These are phyloP conservation scores for Lagenidium sp. DNA, from an alignment of 352 stramenopile genomes.

Conservation along the genomic window DNA sequence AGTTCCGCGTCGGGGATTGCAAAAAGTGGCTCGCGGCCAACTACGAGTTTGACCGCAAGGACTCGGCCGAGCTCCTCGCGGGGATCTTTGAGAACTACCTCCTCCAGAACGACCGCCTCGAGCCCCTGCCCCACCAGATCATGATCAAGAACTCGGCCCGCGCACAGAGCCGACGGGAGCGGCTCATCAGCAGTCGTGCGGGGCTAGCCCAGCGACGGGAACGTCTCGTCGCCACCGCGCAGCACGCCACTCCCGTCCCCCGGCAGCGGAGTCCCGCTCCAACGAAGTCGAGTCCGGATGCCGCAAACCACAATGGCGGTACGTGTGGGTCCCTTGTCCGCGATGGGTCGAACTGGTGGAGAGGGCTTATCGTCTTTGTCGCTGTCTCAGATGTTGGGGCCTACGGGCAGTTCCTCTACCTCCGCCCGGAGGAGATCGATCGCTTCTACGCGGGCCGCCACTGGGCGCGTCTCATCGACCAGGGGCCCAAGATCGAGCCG, in stretches of 20 bases:
- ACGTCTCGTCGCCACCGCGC: too few relatives aligned
- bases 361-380: too few relatives aligned
- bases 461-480: conserved; percentile 10
- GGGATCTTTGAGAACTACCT: conserved; percentile 48
- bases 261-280: too few relatives aligned
- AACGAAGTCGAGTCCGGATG: too few relatives aligned
- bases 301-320: too few relatives aligned
- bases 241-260: too few relatives aligned
- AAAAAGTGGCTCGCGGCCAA: conserved; percentile 40
- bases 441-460: conserved; percentile 16
- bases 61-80: conserved; percentile 31
- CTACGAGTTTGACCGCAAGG: conserved; percentile 49
- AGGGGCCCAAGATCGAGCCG: conserved; percentile 19
- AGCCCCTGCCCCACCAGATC: conserved; percentile 37
- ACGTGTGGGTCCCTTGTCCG: too few relatives aligned
- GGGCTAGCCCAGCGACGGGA: conserved; percentile 15
- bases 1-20: conserved; percentile 31
- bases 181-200: conserved; percentile 18
- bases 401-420: conserved; percentile 14
- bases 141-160: conserved; percentile 40
- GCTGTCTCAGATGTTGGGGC: conserved; percentile 10
- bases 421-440: conserved; percentile 10
- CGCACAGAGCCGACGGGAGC: conserved; percentile 19
- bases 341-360: too few relatives aligned
- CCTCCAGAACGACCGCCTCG: conserved; percentile 30